These are phyloP conservation scores for Diaporthe caulivora DNA, from an alignment of 2,329 filamentous ascomycete species.

Conservation along the genomic window DNA sequence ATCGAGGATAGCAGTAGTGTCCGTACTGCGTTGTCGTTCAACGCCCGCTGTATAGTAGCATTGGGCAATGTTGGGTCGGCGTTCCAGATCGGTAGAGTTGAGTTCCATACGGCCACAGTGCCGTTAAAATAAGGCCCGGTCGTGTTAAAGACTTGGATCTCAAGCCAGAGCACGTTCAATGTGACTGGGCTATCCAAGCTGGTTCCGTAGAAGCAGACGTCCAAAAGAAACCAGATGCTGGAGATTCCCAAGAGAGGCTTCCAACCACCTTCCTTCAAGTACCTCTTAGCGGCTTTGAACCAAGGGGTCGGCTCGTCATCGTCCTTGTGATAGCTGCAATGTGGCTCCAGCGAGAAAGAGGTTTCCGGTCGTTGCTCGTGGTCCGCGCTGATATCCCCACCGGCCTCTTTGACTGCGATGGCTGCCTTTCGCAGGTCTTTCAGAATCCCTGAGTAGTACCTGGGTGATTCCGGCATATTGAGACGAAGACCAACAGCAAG, in stretches of 20 bases:
- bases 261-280: slow-evolving; percentile 48
- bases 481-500: slow-evolving; percentile 61
- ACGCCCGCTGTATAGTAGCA: slow-evolving; percentile 40
- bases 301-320: slow-evolving; percentile 30
- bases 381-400: neutral
- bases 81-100: slow-evolving; percentile 34
- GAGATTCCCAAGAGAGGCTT: slow-evolving; percentile 55
- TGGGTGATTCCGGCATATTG: slow-evolving; percentile 63
- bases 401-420: slow-evolving; percentile 8
- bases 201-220: slow-evolving; percentile 67
- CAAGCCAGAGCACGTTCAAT: slow-evolving; percentile 44
- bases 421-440: slow-evolving; percentile 40
- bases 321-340: neutral
- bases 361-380: neutral
- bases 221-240: slow-evolving; percentile 65
- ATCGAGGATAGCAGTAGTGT: slow-evolving; percentile 37
- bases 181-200: slow-evolving; percentile 58
- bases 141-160: neutral
- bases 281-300: slow-evolving; percentile 41
- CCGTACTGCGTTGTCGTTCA: slow-evolving; percentile 31
- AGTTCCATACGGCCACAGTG: slow-evolving; percentile 49
- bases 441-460: slow-evolving; percentile 46
- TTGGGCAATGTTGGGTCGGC: slow-evolving; percentile 41
- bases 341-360: neutral
- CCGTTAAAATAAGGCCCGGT: neutral